Base-by-base conservation (phyloP, 306 rosid species). In the Nissolia schottii region DNA sequence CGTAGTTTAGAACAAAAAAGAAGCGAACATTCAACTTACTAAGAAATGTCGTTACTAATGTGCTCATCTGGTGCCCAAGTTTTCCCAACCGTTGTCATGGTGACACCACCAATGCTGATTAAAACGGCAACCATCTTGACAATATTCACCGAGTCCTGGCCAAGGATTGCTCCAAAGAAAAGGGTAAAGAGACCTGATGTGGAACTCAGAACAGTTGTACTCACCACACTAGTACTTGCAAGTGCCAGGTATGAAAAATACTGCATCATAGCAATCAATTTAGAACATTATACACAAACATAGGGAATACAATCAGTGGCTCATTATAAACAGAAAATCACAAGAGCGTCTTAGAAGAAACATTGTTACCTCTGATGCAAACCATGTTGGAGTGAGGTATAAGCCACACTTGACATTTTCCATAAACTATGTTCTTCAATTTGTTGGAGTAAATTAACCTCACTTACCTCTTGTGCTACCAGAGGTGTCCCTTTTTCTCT, bases 141-240 rank as follows among this genome's bases (percentile, higher is more conserved):
- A 25, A 81, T 27, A 41, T 59, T 86, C 45, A 90, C 41, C 1
- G 90, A 80, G 53, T 90, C 96, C 55, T 86, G 86, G 43, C 85
- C 87, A 31, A 88, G 78, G 68, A 88, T 50, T 67, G 85, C 88
- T 83, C 93, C 93, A 57, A 88, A 84, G 62, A 86, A 76, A 51
- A 90, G 91, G 24, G 92, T 85, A 48, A 90, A 90, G 76, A 88
- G 85, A 59, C 96, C 83, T 2, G 93, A 88, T 1, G 83, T 83
- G 11, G 96, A 88, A 62, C 78, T 90, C 53, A 90, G 73, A 62
- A 90, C 87, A 0, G 94, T 90, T 41, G 92, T 84, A 40, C 86
- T 90, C 3, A 83, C 88, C 16, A 90, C 94, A 57, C 96, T 90
- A 9, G 92, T 90, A 63, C 88, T 86, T 34, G 85, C 90, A 62